Base-by-base conservation (phyloP, 2,329 filamentous ascomycete species). In the Arthrobotrys conoides region DNA sequence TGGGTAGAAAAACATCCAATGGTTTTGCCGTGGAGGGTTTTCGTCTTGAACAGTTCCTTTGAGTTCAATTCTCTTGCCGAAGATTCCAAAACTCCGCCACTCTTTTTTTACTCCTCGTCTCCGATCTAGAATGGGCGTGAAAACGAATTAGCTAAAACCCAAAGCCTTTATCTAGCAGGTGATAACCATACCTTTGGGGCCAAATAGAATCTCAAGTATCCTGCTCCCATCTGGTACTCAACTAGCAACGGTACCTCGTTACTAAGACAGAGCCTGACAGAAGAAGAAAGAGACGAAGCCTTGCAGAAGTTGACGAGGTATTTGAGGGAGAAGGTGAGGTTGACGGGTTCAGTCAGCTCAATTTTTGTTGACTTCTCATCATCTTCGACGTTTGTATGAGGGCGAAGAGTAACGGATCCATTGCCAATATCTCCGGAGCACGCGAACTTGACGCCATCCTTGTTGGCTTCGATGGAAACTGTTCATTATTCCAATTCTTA, bases 221-320 rank as follows among this genome's bases (percentile, higher is more conserved):
- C 92, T 69, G 88, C 88, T 79, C 80, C 82, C 82, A 82, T 82
- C 48, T 80, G 88, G 86, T 98, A 99, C 87, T 99, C 96, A 53
- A 99, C 96, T 82, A 98, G 88, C 81, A 99, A 90, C 30, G 96
- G 96, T 65, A 99, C 95, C 86, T 99, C 96, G 85, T 94, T 94
- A 67, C 95, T 98, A 82, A 99, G 89, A 86, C 92, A 97, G 82
- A 99, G 91, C 87, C 92, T 96, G 86, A 99, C 96, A 81, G 89
- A 88, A 82, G 85, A 87, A 46, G 94, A 95, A 79, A 99, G 88
- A 67, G 90, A 91, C 80, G 93, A 92, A 38, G 96, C 96, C 88
- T 99, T 99, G 92, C 96, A 98, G 88, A 99, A 99, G 89, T 98
- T 98, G 88, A 97, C 93, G 2, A 99, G 91, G 87, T 99, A 99